Percentiles rank a stretch among this genome's conserved stretches.
Evolutionary conservation across 768 basidiomycete species (phyloP).

Genomic region (Lactarius sp.): DNA sequence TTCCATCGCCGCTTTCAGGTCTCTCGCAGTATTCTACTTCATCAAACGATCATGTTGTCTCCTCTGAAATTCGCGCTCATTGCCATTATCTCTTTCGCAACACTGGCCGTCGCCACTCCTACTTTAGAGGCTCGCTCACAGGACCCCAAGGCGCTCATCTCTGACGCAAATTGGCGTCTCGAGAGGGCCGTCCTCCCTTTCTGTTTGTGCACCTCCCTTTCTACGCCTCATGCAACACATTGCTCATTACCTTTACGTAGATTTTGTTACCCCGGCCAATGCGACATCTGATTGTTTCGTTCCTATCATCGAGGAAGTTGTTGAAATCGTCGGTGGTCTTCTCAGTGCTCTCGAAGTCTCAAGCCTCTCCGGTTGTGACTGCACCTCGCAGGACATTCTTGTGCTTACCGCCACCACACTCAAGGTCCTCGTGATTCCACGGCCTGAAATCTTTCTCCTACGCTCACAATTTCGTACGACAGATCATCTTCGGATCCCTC

Average conservation of each 20-base stretch:
- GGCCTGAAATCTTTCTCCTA: neutral
- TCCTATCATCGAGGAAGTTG: neutral
- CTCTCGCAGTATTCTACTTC: neutral
- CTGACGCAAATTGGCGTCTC: neutral
- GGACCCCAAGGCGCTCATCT: neutral
- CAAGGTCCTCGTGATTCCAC: neutral
- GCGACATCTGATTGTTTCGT: neutral
- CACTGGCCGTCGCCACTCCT: neutral
- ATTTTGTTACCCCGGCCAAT: neutral
- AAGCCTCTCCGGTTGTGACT: constrained; percentile 4
- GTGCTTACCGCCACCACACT: neutral
- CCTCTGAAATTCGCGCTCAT: constrained; percentile 11
- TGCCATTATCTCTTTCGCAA: constrained; percentile 1
- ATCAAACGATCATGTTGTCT: constrained; percentile 3
- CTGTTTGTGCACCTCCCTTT: neutral
- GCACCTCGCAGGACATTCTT: neutral
- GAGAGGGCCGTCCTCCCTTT: neutral
- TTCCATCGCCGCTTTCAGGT: neutral
- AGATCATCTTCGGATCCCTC: constrained; percentile 9
- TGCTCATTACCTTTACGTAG: neutral
- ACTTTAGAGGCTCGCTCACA: neutral
- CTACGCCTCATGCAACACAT: neutral
- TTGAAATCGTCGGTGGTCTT: neutral
- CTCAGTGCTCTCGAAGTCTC: neutral
- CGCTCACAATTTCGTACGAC: neutral